Evolutionary conservation across 306 rosid species (phyloP).

Genomic region (Adenanthera pavonina): DNA sequence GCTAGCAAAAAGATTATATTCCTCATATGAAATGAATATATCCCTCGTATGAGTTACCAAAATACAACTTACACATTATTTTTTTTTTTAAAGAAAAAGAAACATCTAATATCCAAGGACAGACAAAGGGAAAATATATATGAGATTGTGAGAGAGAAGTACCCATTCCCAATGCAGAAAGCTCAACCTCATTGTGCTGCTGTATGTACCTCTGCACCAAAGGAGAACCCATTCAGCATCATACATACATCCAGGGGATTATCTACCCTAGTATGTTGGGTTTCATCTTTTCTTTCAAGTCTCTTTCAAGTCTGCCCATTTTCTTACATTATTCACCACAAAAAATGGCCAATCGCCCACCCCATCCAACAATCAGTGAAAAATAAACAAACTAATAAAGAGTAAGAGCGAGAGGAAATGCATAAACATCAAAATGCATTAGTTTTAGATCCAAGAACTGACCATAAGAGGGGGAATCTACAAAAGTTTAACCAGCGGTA

Average conservation of each 20-base stretch:
- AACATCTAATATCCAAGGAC: not conserved
- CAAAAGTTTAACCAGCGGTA: not conserved
- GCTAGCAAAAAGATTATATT: not conserved
- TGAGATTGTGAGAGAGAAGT: conserved; percentile 20
- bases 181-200: conserved; percentile 97
- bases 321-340: not conserved
- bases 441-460: not conserved
- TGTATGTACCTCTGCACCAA: conserved; percentile 89
- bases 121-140: not conserved
- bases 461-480: not conserved
- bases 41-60: not conserved
- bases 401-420: not conserved
- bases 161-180: conserved; percentile 99
- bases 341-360: not conserved
- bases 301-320: not conserved
- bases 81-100: not conserved
- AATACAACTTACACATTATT: not conserved
- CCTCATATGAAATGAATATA: not conserved
- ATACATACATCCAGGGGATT: not conserved
- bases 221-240: conserved; percentile 26
- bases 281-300: not conserved
- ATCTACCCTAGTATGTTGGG: not conserved
- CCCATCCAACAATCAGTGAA: not conserved
- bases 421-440: not conserved
- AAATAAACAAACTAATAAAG: not conserved